Base-by-base conservation (phyloP, 306 rosid genomes). In the Biancaea sappan region DNA sequence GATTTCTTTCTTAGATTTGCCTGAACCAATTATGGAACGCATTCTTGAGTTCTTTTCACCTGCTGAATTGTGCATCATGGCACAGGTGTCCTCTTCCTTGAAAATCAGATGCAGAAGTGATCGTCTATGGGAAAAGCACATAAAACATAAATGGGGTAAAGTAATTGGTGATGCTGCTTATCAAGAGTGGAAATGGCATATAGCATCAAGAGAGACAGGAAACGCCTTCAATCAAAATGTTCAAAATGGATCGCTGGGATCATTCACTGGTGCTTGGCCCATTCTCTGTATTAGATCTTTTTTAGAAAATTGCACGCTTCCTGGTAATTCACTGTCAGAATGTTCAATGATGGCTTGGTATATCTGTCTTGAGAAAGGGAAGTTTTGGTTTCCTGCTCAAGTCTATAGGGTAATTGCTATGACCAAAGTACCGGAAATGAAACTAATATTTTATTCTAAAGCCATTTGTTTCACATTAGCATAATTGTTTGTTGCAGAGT, bases 361-460 rank as follows among this genome's bases (percentile, higher is more conserved):
- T 77, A 77, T 84, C 22, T 86, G 86, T 44, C 89, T 89, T 62
- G 85, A 89, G 43, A 74, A 40, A 44, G 89, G 94, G 52, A 58
- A 64, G 74, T 68, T 86, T 48, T 89, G 88, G 89, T 86, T 89
- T 48, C 91, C 89, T 15, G 91, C 86, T 58, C 94, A 89, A 81
- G 91, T 89, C 51, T 86, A 67, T 69, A 80, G 84, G 93, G 85
- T 73, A 69, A 40, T 61, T 16, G 32, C 69, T 56, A 66, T 34
- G 28, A 2, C 25, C 9, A 29, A 5, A 32, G 31, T 15, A 35
- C 54, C 12, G 4, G 2, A 18, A 12, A 50, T 26, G 4, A 11
- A 31, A 24, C 32, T 24, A 2, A 8, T 40, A 38, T 19, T 63
- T 32, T 22, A 14, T 13, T 35, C 0, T 8, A 28, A 44, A 22